Conservation (phyloP, 2,329 filamentous ascomycete genomes). For the Phyllosticta citribraziliensis region DNA sequence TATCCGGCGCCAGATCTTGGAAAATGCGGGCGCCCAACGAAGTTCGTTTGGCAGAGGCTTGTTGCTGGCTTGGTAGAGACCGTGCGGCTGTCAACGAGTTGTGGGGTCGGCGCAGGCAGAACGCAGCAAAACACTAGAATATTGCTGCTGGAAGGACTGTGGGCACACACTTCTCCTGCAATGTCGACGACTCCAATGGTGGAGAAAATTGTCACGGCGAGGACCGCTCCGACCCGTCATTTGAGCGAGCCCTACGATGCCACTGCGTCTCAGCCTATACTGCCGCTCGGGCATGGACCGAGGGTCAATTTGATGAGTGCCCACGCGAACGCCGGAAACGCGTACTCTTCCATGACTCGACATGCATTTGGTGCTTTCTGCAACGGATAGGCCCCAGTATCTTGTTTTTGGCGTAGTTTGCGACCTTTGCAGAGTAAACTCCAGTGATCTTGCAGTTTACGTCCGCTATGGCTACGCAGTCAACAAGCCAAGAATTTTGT, state of each 20-base stretch:
- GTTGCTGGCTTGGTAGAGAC: neutral
- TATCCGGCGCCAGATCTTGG: neutral
- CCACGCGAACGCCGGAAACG: neutral
- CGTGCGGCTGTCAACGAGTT: neutral
- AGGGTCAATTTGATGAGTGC: neutral
- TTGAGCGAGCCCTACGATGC: neutral
- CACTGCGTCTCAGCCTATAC: neutral
- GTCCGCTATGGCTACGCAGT: neutral
- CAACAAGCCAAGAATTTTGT: neutral
- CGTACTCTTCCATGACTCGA: neutral
- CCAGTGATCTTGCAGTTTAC: neutral
- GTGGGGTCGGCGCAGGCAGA: neutral
- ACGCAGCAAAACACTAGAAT: neutral
- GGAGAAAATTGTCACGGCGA: neutral
- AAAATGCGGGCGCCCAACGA: neutral
- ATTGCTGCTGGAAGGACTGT: neutral
- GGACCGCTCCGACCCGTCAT: neutral
- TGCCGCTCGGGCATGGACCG: neutral
- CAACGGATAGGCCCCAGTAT: neutral
- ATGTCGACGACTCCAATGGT: neutral
- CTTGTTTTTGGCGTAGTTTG: neutral
- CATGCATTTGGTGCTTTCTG: neutral
- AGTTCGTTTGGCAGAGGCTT: neutral
- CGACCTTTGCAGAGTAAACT: neutral
- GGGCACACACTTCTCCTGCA: neutral